A percentile compares a stretch with the other conserved stretches of the same genome.
Evolutionary conservation across 2,329 filamentous ascomycete species (phyloP).

Genomic region (Fusarium gaditjirri): DNA sequence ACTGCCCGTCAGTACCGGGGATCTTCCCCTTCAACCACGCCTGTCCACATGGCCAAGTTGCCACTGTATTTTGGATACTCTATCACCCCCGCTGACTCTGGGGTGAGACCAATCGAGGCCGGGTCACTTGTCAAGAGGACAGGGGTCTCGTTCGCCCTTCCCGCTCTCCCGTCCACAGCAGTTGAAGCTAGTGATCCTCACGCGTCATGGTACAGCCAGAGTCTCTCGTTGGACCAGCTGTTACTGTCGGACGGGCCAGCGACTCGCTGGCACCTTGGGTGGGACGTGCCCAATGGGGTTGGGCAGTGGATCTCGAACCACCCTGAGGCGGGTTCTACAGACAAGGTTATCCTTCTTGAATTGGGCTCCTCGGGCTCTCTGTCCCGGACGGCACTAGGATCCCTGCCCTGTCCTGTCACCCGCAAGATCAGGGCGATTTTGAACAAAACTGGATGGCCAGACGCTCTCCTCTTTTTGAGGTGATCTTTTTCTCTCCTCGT

Average conservation of each 20-base stretch:
- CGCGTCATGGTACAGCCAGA: constrained; percentile 23
- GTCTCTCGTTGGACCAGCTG: constrained; percentile 29
- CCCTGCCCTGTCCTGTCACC: constrained; percentile 11
- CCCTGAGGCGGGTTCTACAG: constrained; percentile 18
- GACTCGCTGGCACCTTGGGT: constrained; percentile 3
- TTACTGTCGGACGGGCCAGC: background rate
- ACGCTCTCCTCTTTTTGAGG: constrained; percentile 11
- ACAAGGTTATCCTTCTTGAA: constrained; percentile 37
- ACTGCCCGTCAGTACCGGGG: constrained; percentile 21
- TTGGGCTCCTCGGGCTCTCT: constrained; percentile 42
- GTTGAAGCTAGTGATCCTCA: constrained; percentile 14
- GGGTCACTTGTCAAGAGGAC: constrained; percentile 8
- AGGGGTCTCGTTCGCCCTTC: constrained; percentile 15
- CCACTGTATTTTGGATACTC: constrained; percentile 19
- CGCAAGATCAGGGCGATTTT: constrained; percentile 15
- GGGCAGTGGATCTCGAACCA: constrained; percentile 44
- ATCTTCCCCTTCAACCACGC: constrained; percentile 33
- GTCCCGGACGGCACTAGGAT: constrained; percentile 21
- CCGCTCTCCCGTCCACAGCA: constrained; percentile 24
- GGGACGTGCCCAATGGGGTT: constrained; percentile 37
- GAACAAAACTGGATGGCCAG: constrained; percentile 21
- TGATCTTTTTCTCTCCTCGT: constrained; percentile 18
- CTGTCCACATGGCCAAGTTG: constrained; percentile 35
- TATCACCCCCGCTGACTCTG: constrained; percentile 24
- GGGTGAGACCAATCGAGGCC: constrained; percentile 30